These are phyloP conservation scores for Chrysanthemum lavandulifolium DNA, from an alignment of 129 eudicot species.

Conservation along the genomic window DNA sequence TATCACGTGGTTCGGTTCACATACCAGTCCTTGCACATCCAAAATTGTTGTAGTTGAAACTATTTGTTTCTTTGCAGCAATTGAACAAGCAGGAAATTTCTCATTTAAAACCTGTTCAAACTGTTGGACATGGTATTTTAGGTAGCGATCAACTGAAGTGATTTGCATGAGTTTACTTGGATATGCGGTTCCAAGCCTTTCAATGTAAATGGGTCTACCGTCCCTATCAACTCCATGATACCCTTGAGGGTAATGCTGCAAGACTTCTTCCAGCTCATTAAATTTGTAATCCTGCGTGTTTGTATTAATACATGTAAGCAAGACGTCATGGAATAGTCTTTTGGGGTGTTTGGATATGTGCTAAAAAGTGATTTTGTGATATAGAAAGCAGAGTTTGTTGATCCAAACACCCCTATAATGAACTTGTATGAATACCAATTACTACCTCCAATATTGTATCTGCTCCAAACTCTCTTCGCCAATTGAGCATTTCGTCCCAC, in stretches of 20 bases:
- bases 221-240: constrained; percentile 94
- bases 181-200: constrained; percentile 79
- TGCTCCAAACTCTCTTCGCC: constrained; percentile 84
- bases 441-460: constrained; percentile 89
- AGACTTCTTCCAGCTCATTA: constrained; percentile 74
- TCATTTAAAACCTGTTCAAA: constrained; percentile 75
- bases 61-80: constrained; percentile 76
- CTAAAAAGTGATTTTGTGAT: no score
- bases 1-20: constrained; percentile 20
- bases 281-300: constrained; percentile 62
- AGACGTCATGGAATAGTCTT: neutral
- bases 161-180: constrained; percentile 78
- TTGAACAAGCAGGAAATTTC: constrained; percentile 84
- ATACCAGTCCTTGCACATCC: constrained; percentile 91
- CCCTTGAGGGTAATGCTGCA: constrained; percentile 87
- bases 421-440: neutral
- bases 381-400: no score
- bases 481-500: constrained; percentile 97
- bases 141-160: constrained; percentile 69
- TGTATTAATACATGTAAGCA: neutral
- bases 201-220: constrained; percentile 89
- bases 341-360: no score
- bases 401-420: no score
- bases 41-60: constrained; percentile 79
- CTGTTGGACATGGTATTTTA: constrained; percentile 84